Percentiles rank a stretch among this genome's conserved stretches.
Conservation (phyloP, 495 filamentous ascomycete genomes). For the Daldinia decipiens region DNA sequence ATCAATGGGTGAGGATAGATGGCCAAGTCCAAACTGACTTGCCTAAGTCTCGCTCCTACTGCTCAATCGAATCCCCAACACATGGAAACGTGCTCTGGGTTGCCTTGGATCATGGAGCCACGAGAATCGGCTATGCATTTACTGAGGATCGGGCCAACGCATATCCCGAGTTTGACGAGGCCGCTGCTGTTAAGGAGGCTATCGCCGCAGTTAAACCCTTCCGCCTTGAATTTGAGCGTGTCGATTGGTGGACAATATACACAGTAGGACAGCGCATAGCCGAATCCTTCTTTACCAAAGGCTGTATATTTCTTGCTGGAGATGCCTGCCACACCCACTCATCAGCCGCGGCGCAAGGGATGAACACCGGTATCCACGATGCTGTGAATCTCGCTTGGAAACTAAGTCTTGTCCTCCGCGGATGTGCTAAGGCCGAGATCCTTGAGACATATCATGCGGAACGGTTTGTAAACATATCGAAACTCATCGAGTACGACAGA, state of each 20-base stretch:
- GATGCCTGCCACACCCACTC: slow-evolving; percentile 70
- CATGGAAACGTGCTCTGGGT: slow-evolving; percentile 44
- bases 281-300: slow-evolving; percentile 52
- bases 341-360: slow-evolving; percentile 67
- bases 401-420: slow-evolving; percentile 51
- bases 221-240: slow-evolving; percentile 52
- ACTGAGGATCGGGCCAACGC: slow-evolving; percentile 56
- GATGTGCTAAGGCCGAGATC: slow-evolving; percentile 34
- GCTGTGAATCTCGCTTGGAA: slow-evolving; percentile 70
- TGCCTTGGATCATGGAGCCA: slow-evolving; percentile 49
- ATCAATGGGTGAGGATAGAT: slow-evolving; percentile 60
- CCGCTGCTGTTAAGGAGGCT: slow-evolving; percentile 45
- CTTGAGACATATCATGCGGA: slow-evolving; percentile 55
- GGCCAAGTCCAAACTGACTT: slow-evolving; percentile 53
- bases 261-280: slow-evolving; percentile 65
- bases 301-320: slow-evolving; percentile 63
- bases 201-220: slow-evolving; percentile 55
- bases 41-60: slow-evolving; percentile 60
- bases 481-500: slow-evolving; percentile 51
- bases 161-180: slow-evolving; percentile 50
- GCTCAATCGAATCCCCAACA: slow-evolving; percentile 60
- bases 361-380: slow-evolving; percentile 71
- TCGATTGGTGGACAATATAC: slow-evolving; percentile 65
- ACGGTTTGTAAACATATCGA: slow-evolving; percentile 49
- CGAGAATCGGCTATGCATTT: slow-evolving; percentile 62